Evolutionary conservation across 805 yeast species (phyloP), one percentile per base, ranked within the genome.

Genomic region (Starmera dryadoides): DNA sequence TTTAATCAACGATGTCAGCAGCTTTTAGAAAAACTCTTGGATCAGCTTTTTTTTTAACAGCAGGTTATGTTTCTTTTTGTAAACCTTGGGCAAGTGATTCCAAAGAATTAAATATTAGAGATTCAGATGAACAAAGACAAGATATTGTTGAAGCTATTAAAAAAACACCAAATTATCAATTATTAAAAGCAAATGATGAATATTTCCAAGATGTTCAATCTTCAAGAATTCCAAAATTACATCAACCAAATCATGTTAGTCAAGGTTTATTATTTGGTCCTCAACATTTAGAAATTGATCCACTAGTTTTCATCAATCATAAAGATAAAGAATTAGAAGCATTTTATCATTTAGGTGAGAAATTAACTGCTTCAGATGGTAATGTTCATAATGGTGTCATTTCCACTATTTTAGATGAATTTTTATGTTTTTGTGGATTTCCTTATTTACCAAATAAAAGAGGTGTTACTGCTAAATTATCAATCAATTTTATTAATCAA

Each of bases 381-480:
- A 76, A 77, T 38, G 74, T 91, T 16, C 95, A 87, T 55, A 82
- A 84, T 50, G 96, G 97, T 3, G 68, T 89, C 3, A 60, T 86
- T 5, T 73, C 94, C 2, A 79, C 95, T 2, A 58, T 91, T 12
- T 47, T 91, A 38, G 98, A 91, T 60, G 97, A 89, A 56, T 81
- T 83, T 0, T 63, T 91, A 22, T 86, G 96, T 52, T 69, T 78
- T 33, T 84, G 95, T 52, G 98, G 96, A 14, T 91, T 88, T 56
- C 78, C 86, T 3, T 63, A 72, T 21, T 65, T 91, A 11, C 98
- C 98, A 1, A 77, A 79, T 41, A 73, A 78, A 40, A 69, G 82
- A 37, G 98, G 98, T 12, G 96, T 93, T 19, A 91, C 98, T 0
- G 98, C 96, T 0, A 72, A 69, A 37, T 64, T 91, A 33, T 61